These are phyloP conservation scores for Neurospora discreta DNA, from an alignment of 495 filamentous ascomycete genomes.

Conservation along the genomic window DNA sequence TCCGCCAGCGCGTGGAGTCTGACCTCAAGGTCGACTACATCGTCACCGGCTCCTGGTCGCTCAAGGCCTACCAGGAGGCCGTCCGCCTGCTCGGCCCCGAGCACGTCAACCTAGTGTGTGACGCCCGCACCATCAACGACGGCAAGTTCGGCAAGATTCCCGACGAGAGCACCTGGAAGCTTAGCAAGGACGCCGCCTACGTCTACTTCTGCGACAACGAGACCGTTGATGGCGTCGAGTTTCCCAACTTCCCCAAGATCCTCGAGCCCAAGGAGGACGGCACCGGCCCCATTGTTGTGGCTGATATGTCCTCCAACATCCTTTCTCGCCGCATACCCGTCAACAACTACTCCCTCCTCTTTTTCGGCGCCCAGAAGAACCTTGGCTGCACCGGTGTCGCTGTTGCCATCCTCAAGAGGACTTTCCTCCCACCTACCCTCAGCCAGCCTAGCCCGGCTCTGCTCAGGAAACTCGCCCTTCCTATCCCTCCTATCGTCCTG, in stretches of 20 bases:
- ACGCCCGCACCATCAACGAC: slow-evolving; percentile 55
- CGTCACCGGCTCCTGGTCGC: slow-evolving; percentile 79
- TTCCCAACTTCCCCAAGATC: slow-evolving; percentile 58
- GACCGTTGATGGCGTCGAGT: slow-evolving; percentile 93
- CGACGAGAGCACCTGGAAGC: slow-evolving; percentile 60
- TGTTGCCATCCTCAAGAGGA: slow-evolving; percentile 68
- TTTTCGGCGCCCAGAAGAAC: slow-evolving; percentile 86
- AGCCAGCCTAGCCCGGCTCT: slow-evolving; percentile 48
- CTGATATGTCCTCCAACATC: slow-evolving; percentile 82
- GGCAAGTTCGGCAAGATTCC: slow-evolving; percentile 89
- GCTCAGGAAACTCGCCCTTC: slow-evolving; percentile 63
- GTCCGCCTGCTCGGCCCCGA: slow-evolving; percentile 60
- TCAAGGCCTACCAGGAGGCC: slow-evolving; percentile 86
- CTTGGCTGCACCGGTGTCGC: slow-evolving; percentile 78
- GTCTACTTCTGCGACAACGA: slow-evolving; percentile 94
- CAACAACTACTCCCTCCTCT: slow-evolving; percentile 60
- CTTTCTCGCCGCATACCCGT: slow-evolving; percentile 53
- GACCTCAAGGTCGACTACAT: slow-evolving; percentile 78
- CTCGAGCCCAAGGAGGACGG: slow-evolving; percentile 46
- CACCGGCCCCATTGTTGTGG: slow-evolving; percentile 57
- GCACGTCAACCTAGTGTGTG: slow-evolving; percentile 67
- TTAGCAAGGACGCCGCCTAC: slow-evolving; percentile 63
- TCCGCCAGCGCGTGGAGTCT: slow-evolving; percentile 50
- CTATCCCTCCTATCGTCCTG: slow-evolving; percentile 64
- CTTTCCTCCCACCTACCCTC: slow-evolving; percentile 53